Evolutionary conservation across 129 eudicot species (phyloP), one percentile per base, ranked within the genome.

Genomic region (Helianthus tuberosus): DNA sequence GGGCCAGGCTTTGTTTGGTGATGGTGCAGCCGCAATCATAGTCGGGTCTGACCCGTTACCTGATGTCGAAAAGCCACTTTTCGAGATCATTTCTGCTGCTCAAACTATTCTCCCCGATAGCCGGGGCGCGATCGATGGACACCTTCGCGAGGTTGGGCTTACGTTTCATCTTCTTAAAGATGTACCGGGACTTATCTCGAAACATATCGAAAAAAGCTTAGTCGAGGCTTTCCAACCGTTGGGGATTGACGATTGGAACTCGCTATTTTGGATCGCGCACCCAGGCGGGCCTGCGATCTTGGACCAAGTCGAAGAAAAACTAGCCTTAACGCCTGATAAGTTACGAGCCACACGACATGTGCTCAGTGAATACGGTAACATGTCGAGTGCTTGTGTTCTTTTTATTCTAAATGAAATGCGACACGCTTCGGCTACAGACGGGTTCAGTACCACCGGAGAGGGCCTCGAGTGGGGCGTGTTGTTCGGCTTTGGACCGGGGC

Each of bases 201-300:
- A 83, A 25, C 64, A 79, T 75, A 83, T 83, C 9, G 80, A 75
- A 20, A 55, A 79, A 35, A 67, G 70, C 13, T 74, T 78, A 14
- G 35, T 58, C 12, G 83, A 75, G 48, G 84, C 84, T 1, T 78
- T 83, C 65, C 12, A 49, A 12, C 86, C 83, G 11, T 65, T 83
- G 1, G 86, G 80, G 2, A 69, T 83, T 16, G n/a, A 17, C 1
- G 86, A 83, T 12, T 83, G 87, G 87, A 83, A 83, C 64, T 83
- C 87, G 5, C 15, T 83, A 11, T 83, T 83, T 41, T 83, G 87
- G 87, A 64, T 79, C 2, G 81, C 77, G 3, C 86, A 83, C 62
- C 86, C 86, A 1, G 86, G 86, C 5, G 86, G 86, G 0, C 80
- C 83, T 2, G 86, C 86, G 2, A 74, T 83, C 8, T 50, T 83